Evolutionary conservation across 805 yeast genomes (phyloP).

Genomic region (Teunomyces cretensis): DNA sequence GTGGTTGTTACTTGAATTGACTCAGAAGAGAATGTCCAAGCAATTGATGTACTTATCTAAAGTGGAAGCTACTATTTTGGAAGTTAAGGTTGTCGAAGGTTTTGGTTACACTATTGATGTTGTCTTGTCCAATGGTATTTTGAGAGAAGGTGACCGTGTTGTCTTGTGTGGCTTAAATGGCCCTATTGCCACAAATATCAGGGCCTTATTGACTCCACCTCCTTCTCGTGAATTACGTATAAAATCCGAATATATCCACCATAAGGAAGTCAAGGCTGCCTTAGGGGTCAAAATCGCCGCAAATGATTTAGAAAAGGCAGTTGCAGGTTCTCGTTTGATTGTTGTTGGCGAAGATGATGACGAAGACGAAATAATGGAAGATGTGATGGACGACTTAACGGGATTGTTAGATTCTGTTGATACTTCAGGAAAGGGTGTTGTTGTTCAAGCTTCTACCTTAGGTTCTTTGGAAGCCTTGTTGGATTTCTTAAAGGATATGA

Average conservation of each 20-base stretch:
- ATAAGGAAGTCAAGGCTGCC: slow-evolving; percentile 98
- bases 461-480: slow-evolving; percentile 97
- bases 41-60: slow-evolving; percentile 94
- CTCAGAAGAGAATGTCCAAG: slow-evolving; percentile 98
- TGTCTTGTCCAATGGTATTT: slow-evolving; percentile 91
- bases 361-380: slow-evolving; percentile 96
- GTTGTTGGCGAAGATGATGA: slow-evolving; percentile 97
- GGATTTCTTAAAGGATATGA: slow-evolving; percentile 97
- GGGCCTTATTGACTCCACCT: slow-evolving; percentile 97
- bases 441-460: slow-evolving; percentile 96
- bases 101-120: slow-evolving; percentile 98
- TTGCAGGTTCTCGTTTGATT: slow-evolving; percentile 94
- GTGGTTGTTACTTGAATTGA: slow-evolving; percentile 90
- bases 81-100: slow-evolving; percentile 98
- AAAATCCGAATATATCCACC: slow-evolving; percentile 95
- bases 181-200: slow-evolving; percentile 92
- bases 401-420: slow-evolving; percentile 94
- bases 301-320: slow-evolving; percentile 95
- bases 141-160: slow-evolving; percentile 92
- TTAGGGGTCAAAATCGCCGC: slow-evolving; percentile 99
- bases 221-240: slow-evolving; percentile 94
- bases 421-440: slow-evolving; percentile 93
- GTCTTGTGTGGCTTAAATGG: slow-evolving; percentile 98
- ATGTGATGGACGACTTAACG: slow-evolving; percentile 97
- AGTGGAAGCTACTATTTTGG: slow-evolving; percentile 94